Conservation (phyloP, 768 basidiomycete genomes). For the Candolleomyces efflorescens region DNA sequence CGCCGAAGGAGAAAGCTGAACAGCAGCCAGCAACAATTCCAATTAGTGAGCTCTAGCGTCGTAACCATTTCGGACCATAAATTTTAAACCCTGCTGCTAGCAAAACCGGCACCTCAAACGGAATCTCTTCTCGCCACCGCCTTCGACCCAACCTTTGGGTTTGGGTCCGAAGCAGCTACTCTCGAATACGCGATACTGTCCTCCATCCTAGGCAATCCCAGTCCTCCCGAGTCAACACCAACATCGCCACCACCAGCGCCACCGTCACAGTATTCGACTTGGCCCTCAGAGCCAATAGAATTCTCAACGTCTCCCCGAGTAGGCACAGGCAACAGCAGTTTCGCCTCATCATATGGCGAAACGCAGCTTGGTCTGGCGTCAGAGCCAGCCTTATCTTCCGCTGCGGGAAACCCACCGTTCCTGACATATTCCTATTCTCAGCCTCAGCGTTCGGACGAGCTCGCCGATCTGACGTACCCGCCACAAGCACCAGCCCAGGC, state of each 20-base stretch:
- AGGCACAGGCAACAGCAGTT: constrained; percentile 18
- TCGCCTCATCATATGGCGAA: constrained; percentile 31
- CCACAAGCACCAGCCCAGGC: constrained; percentile 24
- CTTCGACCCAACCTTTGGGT: constrained; percentile 61
- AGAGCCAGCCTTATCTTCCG: constrained; percentile 27
- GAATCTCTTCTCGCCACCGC: constrained; percentile 59
- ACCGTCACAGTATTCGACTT: constrained; percentile 33
- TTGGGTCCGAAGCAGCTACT: constrained; percentile 89
- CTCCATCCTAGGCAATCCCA: constrained; percentile 80
- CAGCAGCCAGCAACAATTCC: constrained; percentile 8
- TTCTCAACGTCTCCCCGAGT: constrained; percentile 33
- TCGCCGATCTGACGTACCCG: constrained; percentile 37
- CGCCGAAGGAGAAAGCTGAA: constrained; percentile 21
- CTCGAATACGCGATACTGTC: constrained; percentile 94
- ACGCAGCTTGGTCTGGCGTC: constrained; percentile 33
- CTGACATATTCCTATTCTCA: constrained; percentile 45
- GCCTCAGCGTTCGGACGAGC: constrained; percentile 29
- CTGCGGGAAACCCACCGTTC: constrained; percentile 35
- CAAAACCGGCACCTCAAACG: constrained; percentile 47
- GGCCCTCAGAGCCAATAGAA: constrained; percentile 40
- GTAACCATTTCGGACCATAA: constrained; percentile 8
- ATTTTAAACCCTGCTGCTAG: constrained; percentile 24
- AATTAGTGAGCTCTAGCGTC: constrained; percentile 16
- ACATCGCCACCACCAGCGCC: constrained; percentile 35
- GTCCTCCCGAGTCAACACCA: constrained; percentile 46